Evolutionary conservation across 2,329 filamentous ascomycete genomes (phyloP), one percentile per base, ranked within the genome.

Genomic region (Thielaviopsis euricoi): DNA sequence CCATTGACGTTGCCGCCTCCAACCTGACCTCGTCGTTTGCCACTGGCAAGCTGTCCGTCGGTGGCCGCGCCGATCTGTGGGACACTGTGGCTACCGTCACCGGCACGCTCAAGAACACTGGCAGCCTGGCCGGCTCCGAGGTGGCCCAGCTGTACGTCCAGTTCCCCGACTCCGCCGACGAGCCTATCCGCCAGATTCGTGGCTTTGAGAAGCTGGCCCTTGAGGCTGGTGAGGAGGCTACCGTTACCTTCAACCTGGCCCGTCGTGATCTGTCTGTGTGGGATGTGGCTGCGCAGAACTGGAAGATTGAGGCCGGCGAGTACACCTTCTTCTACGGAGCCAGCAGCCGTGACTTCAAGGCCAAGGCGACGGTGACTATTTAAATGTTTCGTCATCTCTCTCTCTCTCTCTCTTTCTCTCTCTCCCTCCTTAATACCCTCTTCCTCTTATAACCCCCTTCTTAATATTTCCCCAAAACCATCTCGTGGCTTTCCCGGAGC

Each of bases 181-280:
- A 74, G 59, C 83, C 83, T 0, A 68, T 74, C 1, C 70, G 75
- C 43, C 81, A 85, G 66, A 71, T 87, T 19, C 73, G 83, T 6
- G 82, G 83, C 7, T 86, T 86, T 26, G 78, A 79, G 56, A 86
- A 86, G 71, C 70, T 75, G 0, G 70, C 68, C 12, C 61, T 86
- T 51, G 69, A 71, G 12, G 70, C 73, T 0, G 73, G 74, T 0
- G 66, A 73, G 60, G 72, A 68, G 21, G 67, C 69, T 15, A 73
- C 69, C 0, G 69, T 82, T 0, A 67, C 64, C 0, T 78, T 86
- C 58, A 66, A 71, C 23, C 65, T 87, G 48, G 83, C 74, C 21
- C 73, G 83, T 46, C 76, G 82, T 60, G 83, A 87, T 64, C 64
- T 87, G 53, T 85, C 82, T 66, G 72, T 80, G 22, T 87, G 83